These are phyloP conservation scores for Colletotrichum sp. DNA, from an alignment of 2,329 filamentous ascomycete genomes.

Conservation along the genomic window DNA sequence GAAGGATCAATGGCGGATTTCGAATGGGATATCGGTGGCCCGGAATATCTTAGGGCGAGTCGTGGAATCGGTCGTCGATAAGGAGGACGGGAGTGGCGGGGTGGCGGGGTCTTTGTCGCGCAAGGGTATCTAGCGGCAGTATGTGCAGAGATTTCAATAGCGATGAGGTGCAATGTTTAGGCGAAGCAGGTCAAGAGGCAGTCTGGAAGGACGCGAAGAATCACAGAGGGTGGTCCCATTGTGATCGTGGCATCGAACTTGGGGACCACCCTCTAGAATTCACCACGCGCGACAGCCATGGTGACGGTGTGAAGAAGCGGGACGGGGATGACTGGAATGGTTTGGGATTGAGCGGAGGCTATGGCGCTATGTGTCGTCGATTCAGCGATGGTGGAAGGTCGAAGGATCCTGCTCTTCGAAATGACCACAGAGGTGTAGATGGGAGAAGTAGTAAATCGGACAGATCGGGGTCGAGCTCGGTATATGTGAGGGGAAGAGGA, in stretches of 20 bases:
- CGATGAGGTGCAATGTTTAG: neutral
- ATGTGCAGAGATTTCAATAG: constrained; percentile 18
- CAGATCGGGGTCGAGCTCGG: neutral
- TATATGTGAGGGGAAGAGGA: constrained; percentile 5
- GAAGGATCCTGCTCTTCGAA: neutral
- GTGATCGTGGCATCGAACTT: constrained; percentile 45
- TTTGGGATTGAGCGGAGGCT: neutral
- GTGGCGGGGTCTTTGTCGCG: constrained; percentile 7
- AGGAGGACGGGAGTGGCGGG: constrained; percentile 1
- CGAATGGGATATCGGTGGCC: neutral
- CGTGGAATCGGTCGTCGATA: neutral
- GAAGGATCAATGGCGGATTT: neutral
- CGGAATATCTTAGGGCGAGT: neutral
- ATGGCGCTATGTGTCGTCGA: neutral
- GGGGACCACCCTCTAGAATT: constrained; percentile 60
- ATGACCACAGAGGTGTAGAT: neutral
- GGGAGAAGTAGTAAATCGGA: neutral
- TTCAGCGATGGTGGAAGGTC: neutral
- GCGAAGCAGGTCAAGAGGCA: constrained; percentile 1
- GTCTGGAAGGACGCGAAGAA: constrained; percentile 36
- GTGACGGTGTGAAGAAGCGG: neutral
- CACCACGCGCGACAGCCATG: constrained; percentile 42
- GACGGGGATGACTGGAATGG: neutral
- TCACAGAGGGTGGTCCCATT: constrained; percentile 63
- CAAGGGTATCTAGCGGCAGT: neutral